phyloP scores from a whole-genome alignment of 75 land plant genomes.

The Selaginella tamariscina region DNA sequence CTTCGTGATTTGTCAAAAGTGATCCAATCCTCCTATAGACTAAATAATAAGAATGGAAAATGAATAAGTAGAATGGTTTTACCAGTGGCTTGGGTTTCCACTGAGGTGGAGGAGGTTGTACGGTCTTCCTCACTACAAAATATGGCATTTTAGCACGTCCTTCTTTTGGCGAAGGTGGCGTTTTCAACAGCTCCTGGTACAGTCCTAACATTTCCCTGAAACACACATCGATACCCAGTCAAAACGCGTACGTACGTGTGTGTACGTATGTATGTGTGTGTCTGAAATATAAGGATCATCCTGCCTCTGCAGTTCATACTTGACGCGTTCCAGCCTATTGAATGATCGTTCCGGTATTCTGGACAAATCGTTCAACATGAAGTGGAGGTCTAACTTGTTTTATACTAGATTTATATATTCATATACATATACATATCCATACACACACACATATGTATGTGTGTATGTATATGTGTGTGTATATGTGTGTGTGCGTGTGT shows the following conservation, averaged over 20 bases:
- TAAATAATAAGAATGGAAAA: no score
- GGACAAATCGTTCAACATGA: no score
- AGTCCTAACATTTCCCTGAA: no score
- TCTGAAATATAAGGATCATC: neutral
- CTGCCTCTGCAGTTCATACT: neutral
- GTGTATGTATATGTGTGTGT: no score
- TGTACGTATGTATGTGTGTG: no score
- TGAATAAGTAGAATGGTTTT: neutral
- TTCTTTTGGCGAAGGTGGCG: neutral
- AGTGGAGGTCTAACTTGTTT: no score
- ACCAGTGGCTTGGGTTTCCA: neutral
- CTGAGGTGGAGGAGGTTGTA: neutral
- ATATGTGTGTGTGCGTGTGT: no score
- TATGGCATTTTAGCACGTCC: neutral
- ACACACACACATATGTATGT: no score
- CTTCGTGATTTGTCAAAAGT: neutral
- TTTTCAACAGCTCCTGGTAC: neutral
- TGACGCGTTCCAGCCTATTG: neutral
- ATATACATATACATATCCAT: no score
- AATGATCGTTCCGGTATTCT: neutral
- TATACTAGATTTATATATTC: no score
- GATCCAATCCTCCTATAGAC: neutral
- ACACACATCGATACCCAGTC: no score
- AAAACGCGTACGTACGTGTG: no score
- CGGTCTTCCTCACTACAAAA: neutral